Base-by-base conservation (phyloP, 1,284 basidiomycete genomes). In the Ceratobasidium sp. region DNA sequence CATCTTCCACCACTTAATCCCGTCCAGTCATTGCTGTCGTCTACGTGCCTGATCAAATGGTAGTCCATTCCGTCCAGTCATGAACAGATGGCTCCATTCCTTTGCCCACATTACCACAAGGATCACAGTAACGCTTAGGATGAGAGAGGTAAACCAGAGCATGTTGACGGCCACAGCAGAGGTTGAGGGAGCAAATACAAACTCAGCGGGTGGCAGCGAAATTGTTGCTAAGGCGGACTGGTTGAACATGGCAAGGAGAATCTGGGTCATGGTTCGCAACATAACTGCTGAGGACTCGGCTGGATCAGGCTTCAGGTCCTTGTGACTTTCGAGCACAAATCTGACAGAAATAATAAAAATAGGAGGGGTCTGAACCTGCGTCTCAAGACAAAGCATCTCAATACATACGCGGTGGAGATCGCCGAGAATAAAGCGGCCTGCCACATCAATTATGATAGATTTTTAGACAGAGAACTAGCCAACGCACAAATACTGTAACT, bases 1-100 rank as follows among this genome's bases (percentile, higher is more conserved):
- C 55, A 72, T 50, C 38, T 59, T 58, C 69, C 69, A 72, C 23
- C 14, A 26, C 26, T 59, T 38, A 21, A 72, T 59, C 35, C 55
- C 57, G 26, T 52, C 43, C 47, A 47, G 61, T 30, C 32, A 32
- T 16, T 9, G 47, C 16, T 72, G 69, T 8, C 69, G 62, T 41
- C 14, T 1, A 41, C 35, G 47, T 13, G n/a, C 49, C n/a, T 66
- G 62, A 1, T 52, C 62, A 30, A 47, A 59, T 28, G 46, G 0
- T 2, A 21, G 35, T 5, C 55, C 58, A 46, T 18, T 30, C 1
- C 47, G 55, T 14, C 69, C 26, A 72, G 46, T 26, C 35, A 72
- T 30, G 46, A 72, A 59, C 23, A 21, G 38, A 44, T 52, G 38
- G 69, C 69, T 50, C 62, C 62, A 66, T 8, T 66, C 62, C 14